Conservation (phyloP, 257 asterid species). For the Nicotiana otophora region DNA sequence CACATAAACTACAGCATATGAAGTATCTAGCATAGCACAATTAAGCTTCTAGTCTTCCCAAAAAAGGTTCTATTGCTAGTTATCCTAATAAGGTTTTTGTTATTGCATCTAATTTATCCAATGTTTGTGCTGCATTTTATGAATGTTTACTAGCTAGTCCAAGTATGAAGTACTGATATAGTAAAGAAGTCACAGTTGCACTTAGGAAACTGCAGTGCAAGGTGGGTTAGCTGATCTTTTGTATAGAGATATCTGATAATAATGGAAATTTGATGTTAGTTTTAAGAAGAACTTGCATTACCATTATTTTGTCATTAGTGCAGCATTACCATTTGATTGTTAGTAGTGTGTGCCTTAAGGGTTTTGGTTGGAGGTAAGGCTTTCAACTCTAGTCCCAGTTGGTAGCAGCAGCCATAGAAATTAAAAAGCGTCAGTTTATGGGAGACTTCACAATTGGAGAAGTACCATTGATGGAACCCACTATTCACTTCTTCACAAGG, state of each 20-base stretch:
- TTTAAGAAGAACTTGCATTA: neutral
- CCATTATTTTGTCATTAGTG: neutral
- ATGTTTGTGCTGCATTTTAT: neutral
- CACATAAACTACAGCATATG: neutral
- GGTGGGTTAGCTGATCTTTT: neutral
- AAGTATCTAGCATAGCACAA: neutral
- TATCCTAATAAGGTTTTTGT: neutral
- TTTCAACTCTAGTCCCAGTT: neutral
- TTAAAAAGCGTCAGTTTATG: neutral
- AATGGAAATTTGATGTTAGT: neutral
- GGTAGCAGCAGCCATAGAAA: neutral
- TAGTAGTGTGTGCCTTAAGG: neutral
- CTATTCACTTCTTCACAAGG: neutral
- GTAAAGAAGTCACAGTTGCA: neutral
- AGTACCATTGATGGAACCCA: neutral
- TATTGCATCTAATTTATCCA: neutral
- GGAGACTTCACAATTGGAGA: neutral
- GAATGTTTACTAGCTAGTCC: neutral
- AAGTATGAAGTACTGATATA: neutral
- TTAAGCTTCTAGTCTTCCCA: neutral
- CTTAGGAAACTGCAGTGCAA: neutral
- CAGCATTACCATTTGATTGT: neutral
- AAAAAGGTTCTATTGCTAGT: neutral
- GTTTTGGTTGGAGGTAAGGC: neutral
- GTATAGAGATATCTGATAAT: neutral